These are phyloP conservation scores for Aethionema arabicum DNA, from an alignment of 345 rosid genomes.

Conservation along the genomic window DNA sequence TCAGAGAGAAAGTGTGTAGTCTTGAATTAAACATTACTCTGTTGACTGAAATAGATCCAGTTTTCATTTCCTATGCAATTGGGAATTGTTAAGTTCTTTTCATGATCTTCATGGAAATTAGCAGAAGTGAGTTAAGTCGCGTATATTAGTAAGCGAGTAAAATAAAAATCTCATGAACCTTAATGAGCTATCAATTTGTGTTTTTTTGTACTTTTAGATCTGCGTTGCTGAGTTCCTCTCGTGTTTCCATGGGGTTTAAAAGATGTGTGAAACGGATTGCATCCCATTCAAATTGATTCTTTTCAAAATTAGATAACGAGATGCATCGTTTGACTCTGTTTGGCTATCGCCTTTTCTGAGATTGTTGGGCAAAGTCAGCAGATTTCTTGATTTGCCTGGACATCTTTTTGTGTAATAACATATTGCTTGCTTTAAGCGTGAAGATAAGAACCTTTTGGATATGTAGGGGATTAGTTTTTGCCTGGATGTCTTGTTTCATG, in stretches of 20 bases:
- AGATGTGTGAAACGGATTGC: background rate
- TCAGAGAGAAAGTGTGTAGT: background rate
- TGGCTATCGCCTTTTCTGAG: background rate
- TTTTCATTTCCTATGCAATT: too few relatives aligned
- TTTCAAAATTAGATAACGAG: background rate
- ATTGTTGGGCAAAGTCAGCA: background rate
- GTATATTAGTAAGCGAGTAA: too few relatives aligned
- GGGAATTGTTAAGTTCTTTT: too few relatives aligned
- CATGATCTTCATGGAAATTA: too few relatives aligned
- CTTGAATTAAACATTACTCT: too few relatives aligned
- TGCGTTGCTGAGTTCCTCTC: background rate
- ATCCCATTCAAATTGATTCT: background rate
- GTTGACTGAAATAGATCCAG: too few relatives aligned
- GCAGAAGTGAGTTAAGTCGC: too few relatives aligned
- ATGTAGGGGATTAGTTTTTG: background rate
- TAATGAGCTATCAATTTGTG: too few relatives aligned
- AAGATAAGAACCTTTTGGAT: too few relatives aligned
- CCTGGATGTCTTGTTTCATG: background rate
- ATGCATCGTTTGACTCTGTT: background rate
- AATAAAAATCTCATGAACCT: too few relatives aligned
- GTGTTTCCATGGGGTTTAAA: background rate
- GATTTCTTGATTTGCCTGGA: background rate
- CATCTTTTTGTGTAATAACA: background rate
- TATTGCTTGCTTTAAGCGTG: background rate
- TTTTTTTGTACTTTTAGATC: background rate